phyloP scores from a whole-genome alignment of 192 early-diverging fungal species.

The Geranomyces variabilis region DNA sequence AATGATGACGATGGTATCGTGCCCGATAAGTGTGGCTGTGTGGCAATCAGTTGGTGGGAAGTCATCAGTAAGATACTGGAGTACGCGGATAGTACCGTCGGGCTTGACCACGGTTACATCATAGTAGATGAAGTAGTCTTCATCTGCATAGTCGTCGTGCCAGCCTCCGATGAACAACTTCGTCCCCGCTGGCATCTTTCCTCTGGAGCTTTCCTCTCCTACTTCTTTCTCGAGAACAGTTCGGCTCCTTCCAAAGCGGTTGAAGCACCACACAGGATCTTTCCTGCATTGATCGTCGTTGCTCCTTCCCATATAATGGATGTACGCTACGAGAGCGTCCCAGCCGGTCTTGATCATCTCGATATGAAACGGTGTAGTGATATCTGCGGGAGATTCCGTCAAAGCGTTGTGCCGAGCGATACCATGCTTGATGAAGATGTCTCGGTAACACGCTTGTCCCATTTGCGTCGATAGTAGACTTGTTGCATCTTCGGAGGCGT shows the following conservation, averaged over 20 bases:
- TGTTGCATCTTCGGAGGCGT: too few species aligned
- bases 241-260: background rate
- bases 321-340: too few species aligned
- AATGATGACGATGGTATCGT: background rate
- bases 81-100: conserved; percentile 7
- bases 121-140: conserved; percentile 7
- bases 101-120: conserved; percentile 7
- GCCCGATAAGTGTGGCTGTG: background rate
- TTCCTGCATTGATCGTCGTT: too few species aligned
- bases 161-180: conserved; percentile 3
- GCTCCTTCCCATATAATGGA: too few species aligned
- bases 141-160: background rate
- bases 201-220: background rate
- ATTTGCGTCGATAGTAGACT: too few species aligned
- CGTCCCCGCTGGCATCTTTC: background rate
- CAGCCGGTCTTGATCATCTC: too few species aligned
- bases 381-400: too few species aligned
- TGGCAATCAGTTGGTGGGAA: conserved; percentile 10
- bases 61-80: background rate
- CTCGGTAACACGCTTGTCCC: too few species aligned
- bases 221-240: background rate
- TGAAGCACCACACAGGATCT: conserved; percentile 4
- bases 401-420: too few species aligned
- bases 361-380: too few species aligned
- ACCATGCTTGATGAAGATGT: too few species aligned